Conservation (phyloP, 2,329 filamentous ascomycete species). For the Alternaria burnsii region DNA sequence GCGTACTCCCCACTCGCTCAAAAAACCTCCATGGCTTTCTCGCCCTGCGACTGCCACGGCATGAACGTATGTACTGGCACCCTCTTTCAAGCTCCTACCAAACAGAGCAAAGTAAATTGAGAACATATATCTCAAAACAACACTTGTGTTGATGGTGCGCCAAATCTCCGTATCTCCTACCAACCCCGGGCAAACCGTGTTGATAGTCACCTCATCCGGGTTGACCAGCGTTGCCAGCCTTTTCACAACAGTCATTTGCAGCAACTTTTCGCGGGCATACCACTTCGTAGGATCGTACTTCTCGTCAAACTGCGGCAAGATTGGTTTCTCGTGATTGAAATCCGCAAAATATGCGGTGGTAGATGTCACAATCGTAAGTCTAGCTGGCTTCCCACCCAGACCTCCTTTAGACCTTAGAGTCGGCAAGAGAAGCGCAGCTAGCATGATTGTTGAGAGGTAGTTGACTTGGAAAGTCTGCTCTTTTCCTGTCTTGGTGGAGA, state of each 20-base stretch:
- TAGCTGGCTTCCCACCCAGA: constrained; percentile 4
- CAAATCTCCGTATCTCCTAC: constrained; percentile 4
- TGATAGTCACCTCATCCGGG: constrained; percentile 49
- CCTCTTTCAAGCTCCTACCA: constrained; percentile 48
- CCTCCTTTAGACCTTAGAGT: constrained; percentile 25
- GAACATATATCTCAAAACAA: neutral
- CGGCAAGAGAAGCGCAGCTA: constrained; percentile 59
- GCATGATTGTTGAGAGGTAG: constrained; percentile 61
- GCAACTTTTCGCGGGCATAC: constrained; percentile 31
- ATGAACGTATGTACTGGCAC: constrained; percentile 60
- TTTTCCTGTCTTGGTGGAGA: constrained; percentile 30
- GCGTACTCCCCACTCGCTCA: constrained; percentile 59
- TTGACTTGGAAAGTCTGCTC: constrained; percentile 63
- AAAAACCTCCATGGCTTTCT: constrained; percentile 62
- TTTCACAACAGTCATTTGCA: constrained; percentile 27
- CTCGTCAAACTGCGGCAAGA: constrained; percentile 10
- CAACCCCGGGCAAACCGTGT: constrained; percentile 58
- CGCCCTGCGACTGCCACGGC: constrained; percentile 57
- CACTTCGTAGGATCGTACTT: constrained; percentile 18
- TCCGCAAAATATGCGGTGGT: constrained; percentile 7
- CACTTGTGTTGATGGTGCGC: constrained; percentile 2
- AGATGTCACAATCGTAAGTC: constrained; percentile 8
- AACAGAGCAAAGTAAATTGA: constrained; percentile 40
- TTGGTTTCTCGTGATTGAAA: neutral
- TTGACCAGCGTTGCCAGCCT: constrained; percentile 26